A percentile compares a stretch with the other conserved stretches of the same genome.
These are phyloP conservation scores for Akanthomyces uredinophilus DNA, from an alignment of 2,329 filamentous ascomycete genomes.

Conservation along the genomic window DNA sequence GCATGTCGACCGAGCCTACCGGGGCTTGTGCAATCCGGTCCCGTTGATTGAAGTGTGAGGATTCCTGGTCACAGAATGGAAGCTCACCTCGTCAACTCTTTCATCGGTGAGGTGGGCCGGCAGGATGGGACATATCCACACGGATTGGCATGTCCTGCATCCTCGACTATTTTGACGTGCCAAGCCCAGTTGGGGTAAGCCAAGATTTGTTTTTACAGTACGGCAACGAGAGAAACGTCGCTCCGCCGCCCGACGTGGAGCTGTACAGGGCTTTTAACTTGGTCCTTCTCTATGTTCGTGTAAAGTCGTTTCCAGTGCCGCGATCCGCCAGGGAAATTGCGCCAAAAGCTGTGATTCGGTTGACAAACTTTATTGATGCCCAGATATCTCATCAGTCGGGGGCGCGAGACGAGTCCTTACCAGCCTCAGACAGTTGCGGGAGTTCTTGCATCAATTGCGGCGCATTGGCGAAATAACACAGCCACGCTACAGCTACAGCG, in stretches of 20 bases:
- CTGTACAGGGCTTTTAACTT: too few species aligned
- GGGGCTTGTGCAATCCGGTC: not conserved
- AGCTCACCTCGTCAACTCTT: not conserved
- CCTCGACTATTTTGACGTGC: not conserved
- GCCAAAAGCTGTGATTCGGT: not conserved
- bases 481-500: not conserved
- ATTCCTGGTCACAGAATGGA: not conserved
- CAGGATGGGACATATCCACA: not conserved
- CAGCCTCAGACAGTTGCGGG: not conserved
- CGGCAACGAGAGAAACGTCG: too few species aligned
- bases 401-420: not conserved
- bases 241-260: not conserved
- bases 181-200: not conserved
- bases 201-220: not conserved
- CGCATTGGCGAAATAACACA: not conserved
- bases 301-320: not conserved
- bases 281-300: not conserved
- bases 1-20: not conserved
- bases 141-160: constrained; percentile 4
- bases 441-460: not conserved
- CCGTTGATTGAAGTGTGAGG: not conserved
- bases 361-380: not conserved
- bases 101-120: not conserved
- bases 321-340: not conserved
- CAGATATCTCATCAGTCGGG: not conserved